phyloP scores from a whole-genome alignment of 345 rosid genomes.

The Atalantia buxifolia region DNA sequence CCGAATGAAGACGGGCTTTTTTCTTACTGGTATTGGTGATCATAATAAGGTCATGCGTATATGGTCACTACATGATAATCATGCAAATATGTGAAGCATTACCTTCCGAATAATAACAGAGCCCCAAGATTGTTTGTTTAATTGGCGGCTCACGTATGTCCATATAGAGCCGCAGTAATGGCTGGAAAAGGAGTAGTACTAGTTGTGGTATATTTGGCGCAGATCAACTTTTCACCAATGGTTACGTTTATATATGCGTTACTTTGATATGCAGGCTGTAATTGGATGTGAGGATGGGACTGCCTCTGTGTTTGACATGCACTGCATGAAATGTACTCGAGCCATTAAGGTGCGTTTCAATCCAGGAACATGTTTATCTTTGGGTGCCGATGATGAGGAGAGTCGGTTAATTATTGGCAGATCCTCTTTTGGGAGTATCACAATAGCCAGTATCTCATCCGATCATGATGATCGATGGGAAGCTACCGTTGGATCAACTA shows the following conservation, averaged over 20 bases:
- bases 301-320: conserved; percentile 84
- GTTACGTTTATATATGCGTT: conserved; percentile 66
- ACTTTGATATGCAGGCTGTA: conserved; percentile 82
- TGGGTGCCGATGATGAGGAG: conserved; percentile 30
- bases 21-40: conserved; percentile 85
- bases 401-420: conserved; percentile 60
- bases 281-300: conserved; percentile 88
- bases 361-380: conserved; percentile 64
- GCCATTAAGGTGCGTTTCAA: conserved; percentile 66
- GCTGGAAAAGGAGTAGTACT: conserved; percentile 36
- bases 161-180: conserved; percentile 62
- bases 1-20: conserved; percentile 71
- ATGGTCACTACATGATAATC: conserved; percentile 51
- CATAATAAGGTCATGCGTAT: conserved; percentile 70
- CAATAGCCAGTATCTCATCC: conserved; percentile 49
- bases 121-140: conserved; percentile 58
- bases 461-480: conserved; percentile 35
- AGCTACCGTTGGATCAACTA: conserved; percentile 55
- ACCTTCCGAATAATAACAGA: conserved; percentile 32
- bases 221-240: conserved; percentile 32
- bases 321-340: conserved; percentile 70
- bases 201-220: conserved; percentile 32
- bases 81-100: conserved; percentile 65
- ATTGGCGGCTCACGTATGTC: conserved; percentile 53
- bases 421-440: conserved; percentile 65